Evolutionary conservation across 2,329 filamentous ascomycete genomes (phyloP).

Genomic region (Huntiella abstrusa): DNA sequence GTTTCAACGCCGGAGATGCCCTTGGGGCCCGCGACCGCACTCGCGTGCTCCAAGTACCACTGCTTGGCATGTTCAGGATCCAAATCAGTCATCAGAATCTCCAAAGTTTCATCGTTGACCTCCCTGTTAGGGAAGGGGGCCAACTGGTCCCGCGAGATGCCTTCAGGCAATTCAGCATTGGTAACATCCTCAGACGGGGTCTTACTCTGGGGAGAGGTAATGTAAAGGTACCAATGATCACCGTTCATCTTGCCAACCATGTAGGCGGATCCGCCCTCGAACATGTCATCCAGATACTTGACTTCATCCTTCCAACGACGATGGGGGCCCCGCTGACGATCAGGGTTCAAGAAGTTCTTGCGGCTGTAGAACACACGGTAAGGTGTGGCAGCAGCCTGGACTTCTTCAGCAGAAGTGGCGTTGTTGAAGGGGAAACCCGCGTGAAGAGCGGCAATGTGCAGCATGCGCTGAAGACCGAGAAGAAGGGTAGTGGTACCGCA

Average conservation of each 20-base stretch:
- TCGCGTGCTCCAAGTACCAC: conserved; percentile 55
- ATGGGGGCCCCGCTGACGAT: conserved; percentile 84
- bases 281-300: conserved; percentile 76
- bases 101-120: conserved; percentile 54
- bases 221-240: conserved; percentile 97
- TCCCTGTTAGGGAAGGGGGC: conserved; percentile 37
- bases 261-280: conserved; percentile 84
- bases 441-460: conserved; percentile 74
- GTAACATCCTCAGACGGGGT: conserved; percentile 38
- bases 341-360: conserved; percentile 94
- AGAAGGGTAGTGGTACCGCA: conserved; percentile 93
- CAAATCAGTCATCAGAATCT: conserved; percentile 55
- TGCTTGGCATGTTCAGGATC: conserved; percentile 51
- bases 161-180: conserved; percentile 6
- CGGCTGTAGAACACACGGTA: conserved; percentile 97
- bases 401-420: conserved; percentile 43
- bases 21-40: conserved; percentile 70
- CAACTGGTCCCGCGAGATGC: conserved; percentile 20
- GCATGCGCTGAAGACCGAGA: conserved; percentile 69
- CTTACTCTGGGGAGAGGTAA: conserved; percentile 67
- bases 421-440: conserved; percentile 79
- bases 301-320: conserved; percentile 97
- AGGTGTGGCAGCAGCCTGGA: conserved; percentile 62
- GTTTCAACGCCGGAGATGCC: conserved; percentile 37
- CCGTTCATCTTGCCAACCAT: conserved; percentile 99